Conservation (phyloP, 495 filamentous ascomycete species). For the Podospora comata region DNA sequence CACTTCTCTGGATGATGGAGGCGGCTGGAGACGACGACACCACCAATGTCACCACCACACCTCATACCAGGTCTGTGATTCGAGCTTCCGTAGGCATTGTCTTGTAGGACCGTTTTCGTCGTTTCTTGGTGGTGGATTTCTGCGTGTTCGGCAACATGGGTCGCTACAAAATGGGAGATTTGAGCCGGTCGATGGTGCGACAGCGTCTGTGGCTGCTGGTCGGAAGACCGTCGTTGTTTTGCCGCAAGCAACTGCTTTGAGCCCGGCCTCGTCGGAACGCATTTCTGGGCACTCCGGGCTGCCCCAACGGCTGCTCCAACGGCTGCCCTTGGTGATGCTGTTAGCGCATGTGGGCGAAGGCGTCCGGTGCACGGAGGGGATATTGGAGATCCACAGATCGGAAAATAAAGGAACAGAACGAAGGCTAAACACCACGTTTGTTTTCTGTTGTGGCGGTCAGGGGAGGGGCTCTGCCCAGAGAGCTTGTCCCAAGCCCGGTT, state of each 20-base stretch:
- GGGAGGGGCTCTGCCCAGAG: not conserved
- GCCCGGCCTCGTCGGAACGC: not conserved
- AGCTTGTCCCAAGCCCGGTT: slow-evolving; percentile 7
- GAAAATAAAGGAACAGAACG: slow-evolving; percentile 21
- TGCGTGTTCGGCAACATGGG: not conserved
- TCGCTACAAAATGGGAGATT: not conserved
- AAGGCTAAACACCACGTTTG: slow-evolving; percentile 5
- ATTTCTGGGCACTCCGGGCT: slow-evolving; percentile 2
- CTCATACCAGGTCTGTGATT: not conserved
- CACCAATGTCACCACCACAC: not conserved
- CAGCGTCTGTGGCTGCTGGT: not conserved
- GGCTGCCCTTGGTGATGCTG: not conserved
- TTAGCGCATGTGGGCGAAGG: not conserved
- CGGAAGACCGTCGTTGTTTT: slow-evolving; percentile 2
- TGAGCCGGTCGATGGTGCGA: not conserved
- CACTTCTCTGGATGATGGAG: not conserved
- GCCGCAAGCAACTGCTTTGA: not conserved
- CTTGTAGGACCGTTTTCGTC: not conserved
- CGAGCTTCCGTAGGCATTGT: not conserved
- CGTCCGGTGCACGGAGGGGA: slow-evolving; percentile 6
- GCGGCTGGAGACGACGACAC: not conserved
- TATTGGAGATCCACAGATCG: slow-evolving; percentile 21
- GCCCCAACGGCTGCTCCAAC: slow-evolving; percentile 9
- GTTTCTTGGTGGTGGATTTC: not conserved
- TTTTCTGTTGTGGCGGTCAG: slow-evolving; percentile 17